phyloP scores from a whole-genome alignment of 371 early-diverging fungal genomes.

The Syncephalis plumigaleata region DNA sequence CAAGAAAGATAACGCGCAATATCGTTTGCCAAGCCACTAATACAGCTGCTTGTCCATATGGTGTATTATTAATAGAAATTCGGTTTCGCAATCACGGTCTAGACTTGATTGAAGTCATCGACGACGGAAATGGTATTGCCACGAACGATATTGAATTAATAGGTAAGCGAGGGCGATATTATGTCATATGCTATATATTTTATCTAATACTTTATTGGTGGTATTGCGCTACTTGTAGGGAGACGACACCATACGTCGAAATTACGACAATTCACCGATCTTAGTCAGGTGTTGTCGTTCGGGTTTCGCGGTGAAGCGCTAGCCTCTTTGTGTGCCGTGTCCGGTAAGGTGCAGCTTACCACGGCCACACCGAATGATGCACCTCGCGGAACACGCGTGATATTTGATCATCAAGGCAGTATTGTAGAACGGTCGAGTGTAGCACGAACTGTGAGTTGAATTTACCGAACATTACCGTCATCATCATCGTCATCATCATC shows the following conservation, averaged over 20 bases:
- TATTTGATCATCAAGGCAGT: constrained; percentile 40
- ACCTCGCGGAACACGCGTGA: constrained; percentile 49
- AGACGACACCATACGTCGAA: constrained; percentile 71
- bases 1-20: neutral
- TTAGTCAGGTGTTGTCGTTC: constrained; percentile 42
- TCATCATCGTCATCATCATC: neutral
- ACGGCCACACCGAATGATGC: constrained; percentile 45
- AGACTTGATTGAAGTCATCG: constrained; percentile 55
- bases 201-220: neutral
- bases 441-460: constrained; percentile 24
- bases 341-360: constrained; percentile 25
- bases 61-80: constrained; percentile 31
- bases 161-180: no score
- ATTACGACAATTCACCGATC: constrained; percentile 42
- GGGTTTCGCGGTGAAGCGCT: constrained; percentile 82
- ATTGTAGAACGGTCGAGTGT: constrained; percentile 19
- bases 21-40: neutral
- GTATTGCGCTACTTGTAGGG: no score
- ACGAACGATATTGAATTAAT: constrained; percentile 36
- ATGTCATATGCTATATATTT: neutral
- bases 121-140: constrained; percentile 74
- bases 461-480: neutral
- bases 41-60: neutral
- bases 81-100: constrained; percentile 64
- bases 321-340: constrained; percentile 54